Base-by-base conservation (phyloP, 345 rosid species). In the Clarkia xantiana region DNA sequence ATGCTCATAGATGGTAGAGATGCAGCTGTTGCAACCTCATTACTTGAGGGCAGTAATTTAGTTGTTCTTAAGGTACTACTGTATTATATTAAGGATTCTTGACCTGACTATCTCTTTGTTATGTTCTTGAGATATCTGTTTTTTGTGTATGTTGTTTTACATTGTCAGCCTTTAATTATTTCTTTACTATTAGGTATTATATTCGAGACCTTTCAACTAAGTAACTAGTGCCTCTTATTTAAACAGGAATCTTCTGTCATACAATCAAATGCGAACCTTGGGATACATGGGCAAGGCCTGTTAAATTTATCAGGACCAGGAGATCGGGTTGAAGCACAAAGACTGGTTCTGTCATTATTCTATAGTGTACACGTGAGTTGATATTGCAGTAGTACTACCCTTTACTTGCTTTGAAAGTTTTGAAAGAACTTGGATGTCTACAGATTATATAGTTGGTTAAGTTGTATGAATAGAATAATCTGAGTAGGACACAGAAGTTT, bases 31-130 rank as follows among this genome's bases (percentile, higher is more conserved):
- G 78, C 94, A 49, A 76, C 93, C 45, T 91, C 96, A 55, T 56
- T 86, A 58, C 82, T 91, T 70, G 98, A 91, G 81, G 93, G 76
- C 74, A 81, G 94, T 63, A 91, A 91, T 78, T 82, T 91, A 47
- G 89, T 86, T 60, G 98, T 86, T 69, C 74, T 91, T 47, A 84
- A 69, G 86, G 98, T 91, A 91, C 45, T 73, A 40, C 62, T 51
- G 44, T 59, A 40, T 57, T 49, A 40, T 60, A 45, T 22, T 10
- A 11, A 14, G 15, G 36, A 1, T 34, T 46, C 45, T 55, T 54
- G 4, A 11, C 3, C 39, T 14, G 38, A 3, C 22, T 40, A 11
- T 56, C 16, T 51, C 18, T 14, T 47, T 53, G 34, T 53, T 25
- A 44, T 59, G 55, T 63, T 53, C 54, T 60, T 22, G 14, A 42